Percentiles rank a stretch among this genome's conserved stretches.
phyloP scores from a whole-genome alignment of 805 yeast genomes.

The Teunomyces pallodes region DNA sequence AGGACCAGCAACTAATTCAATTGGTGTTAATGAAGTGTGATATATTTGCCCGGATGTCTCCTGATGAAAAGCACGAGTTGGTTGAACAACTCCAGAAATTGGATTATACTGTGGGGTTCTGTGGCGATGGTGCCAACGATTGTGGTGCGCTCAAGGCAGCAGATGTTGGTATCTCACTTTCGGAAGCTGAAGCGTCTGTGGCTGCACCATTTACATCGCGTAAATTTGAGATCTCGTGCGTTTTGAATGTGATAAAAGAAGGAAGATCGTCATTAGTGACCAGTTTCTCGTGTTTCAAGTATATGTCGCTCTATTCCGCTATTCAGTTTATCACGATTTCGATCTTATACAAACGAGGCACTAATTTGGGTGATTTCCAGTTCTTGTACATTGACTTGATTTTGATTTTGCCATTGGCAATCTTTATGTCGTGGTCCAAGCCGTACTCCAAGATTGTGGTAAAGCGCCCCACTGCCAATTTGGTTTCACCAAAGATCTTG shows the following conservation, averaged over 20 bases:
- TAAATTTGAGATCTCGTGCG: slow-evolving; percentile 88
- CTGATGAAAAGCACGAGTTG: slow-evolving; percentile 96
- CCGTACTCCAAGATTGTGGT: slow-evolving; percentile 59
- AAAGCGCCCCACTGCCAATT: slow-evolving; percentile 90
- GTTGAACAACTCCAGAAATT: slow-evolving; percentile 81
- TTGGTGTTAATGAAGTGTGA: slow-evolving; percentile 67
- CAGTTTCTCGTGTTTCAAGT: slow-evolving; percentile 94
- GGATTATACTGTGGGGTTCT: slow-evolving; percentile 93
- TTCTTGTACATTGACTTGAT: slow-evolving; percentile 90
- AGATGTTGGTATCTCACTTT: slow-evolving; percentile 91
- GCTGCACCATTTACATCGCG: slow-evolving; percentile 98
- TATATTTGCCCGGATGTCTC: slow-evolving; percentile 96
- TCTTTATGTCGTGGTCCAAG: slow-evolving; percentile 96
- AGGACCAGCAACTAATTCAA: slow-evolving; percentile 41
- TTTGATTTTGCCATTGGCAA: slow-evolving; percentile 89
- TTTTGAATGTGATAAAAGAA: slow-evolving; percentile 83
- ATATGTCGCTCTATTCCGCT: slow-evolving; percentile 95
- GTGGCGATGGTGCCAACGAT: slow-evolving; percentile 99
- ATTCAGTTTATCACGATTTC: slow-evolving; percentile 90
- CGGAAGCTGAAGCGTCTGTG: slow-evolving; percentile 97
- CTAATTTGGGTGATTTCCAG: slow-evolving; percentile 95
- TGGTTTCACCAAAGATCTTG: slow-evolving; percentile 84
- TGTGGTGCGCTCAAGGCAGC: slow-evolving; percentile 98
- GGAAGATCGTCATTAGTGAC: slow-evolving; percentile 96
- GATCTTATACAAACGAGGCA: slow-evolving; percentile 80